Conservation (phyloP, 768 basidiomycete genomes). For the Termitomyces sp. region DNA sequence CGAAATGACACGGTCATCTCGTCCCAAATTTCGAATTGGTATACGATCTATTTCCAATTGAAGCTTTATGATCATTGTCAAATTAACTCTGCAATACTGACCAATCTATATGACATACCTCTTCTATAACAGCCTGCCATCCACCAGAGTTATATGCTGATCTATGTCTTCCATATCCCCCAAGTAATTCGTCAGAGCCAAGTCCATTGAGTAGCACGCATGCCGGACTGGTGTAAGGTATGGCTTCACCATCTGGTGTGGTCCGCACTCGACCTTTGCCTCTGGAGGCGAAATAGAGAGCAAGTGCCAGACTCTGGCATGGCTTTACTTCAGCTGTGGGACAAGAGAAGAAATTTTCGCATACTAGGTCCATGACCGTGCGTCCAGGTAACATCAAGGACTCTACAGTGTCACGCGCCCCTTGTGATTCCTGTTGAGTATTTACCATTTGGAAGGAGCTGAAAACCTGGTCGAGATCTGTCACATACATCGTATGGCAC, state of each 20-base stretch:
- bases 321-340: not conserved
- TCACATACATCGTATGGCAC: slow-evolving; percentile 65
- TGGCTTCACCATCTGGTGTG: slow-evolving; percentile 26
- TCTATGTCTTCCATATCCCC: slow-evolving; percentile 89
- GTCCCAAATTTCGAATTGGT: slow-evolving; percentile 83
- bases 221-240: slow-evolving; percentile 66
- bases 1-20: slow-evolving; percentile 93
- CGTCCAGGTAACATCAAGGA: slow-evolving; percentile 71
- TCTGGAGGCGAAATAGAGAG: slow-evolving; percentile 89
- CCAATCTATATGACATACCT: slow-evolving; percentile 41
- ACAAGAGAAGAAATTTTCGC: slow-evolving; percentile 12
- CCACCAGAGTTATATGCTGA: slow-evolving; percentile 61
- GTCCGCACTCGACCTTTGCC: slow-evolving; percentile 59
- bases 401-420: slow-evolving; percentile 49
- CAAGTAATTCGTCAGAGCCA: slow-evolving; percentile 93
- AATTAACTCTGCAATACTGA: not conserved
- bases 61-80: slow-evolving; percentile 42
- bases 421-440: slow-evolving; percentile 56
- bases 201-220: slow-evolving; percentile 85
- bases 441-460: not conserved
- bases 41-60: slow-evolving; percentile 88
- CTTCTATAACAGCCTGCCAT: slow-evolving; percentile 75
- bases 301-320: slow-evolving; percentile 79
- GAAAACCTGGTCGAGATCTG: not conserved
- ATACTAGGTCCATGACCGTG: slow-evolving; percentile 89